Evolutionary conservation across 176 grass and related monocot genomes (phyloP).

Genomic region (Phoenix dactylifera): DNA sequence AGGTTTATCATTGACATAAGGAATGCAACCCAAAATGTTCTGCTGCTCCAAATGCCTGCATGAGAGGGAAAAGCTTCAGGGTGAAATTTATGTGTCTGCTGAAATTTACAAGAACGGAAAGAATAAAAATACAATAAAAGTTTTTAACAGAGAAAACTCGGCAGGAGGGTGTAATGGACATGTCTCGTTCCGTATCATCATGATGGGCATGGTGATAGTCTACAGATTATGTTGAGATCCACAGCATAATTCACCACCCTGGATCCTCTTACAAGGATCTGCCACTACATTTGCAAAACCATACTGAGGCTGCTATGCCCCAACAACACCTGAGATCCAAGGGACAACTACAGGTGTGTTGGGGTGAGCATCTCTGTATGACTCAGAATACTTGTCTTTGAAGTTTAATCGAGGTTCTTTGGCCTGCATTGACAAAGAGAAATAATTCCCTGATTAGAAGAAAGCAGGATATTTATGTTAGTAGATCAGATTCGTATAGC

Average conservation of each 20-base stretch:
- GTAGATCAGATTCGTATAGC: no score
- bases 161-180: not conserved
- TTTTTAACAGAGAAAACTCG: not conserved
- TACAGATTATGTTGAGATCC: not conserved
- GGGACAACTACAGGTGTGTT: constrained; percentile 68
- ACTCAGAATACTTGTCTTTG: constrained; percentile 81
- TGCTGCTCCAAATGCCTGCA: no score
- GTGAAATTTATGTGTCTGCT: not conserved
- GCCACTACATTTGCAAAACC: no score
- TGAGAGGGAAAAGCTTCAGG: not conserved
- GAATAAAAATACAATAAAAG: not conserved
- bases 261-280: no score
- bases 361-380: constrained; percentile 72
- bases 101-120: constrained; percentile 10
- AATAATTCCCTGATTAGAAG: not conserved
- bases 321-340: constrained; percentile 80
- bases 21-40: not conserved
- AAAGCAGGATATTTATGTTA: not conserved
- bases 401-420: constrained; percentile 55
- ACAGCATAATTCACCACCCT: no score
- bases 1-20: not conserved
- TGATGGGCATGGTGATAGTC: no score
- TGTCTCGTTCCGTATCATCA: no score
- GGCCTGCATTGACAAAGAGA: constrained; percentile 39
- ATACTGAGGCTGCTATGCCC: constrained; percentile 13